Percentiles rank a stretch among this genome's conserved stretches.
These are phyloP conservation scores for Sergeia podlipaevii DNA, from an alignment of 208 protist genomes.

Conservation along the genomic window DNA sequence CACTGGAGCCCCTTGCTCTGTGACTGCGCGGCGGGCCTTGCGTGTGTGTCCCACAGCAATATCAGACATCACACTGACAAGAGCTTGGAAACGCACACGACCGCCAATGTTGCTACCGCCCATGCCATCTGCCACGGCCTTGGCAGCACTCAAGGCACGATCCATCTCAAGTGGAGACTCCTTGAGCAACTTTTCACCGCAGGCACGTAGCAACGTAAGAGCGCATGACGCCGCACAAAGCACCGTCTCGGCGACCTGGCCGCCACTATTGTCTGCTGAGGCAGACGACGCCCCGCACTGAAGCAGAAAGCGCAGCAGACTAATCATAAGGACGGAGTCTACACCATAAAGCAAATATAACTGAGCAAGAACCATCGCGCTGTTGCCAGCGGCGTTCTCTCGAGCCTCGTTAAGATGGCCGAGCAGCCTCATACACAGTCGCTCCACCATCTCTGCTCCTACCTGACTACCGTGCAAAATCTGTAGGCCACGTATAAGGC, in stretches of 20 bases:
- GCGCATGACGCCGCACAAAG: constrained; percentile 50
- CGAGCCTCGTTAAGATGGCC: constrained; percentile 34
- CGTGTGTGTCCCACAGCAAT: constrained; percentile 55
- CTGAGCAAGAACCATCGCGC: constrained; percentile 64
- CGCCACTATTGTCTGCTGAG: not conserved
- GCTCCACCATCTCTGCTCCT: constrained; percentile 65
- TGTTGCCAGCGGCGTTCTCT: constrained; percentile 50
- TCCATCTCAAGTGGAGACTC: constrained; percentile 65
- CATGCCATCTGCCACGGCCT: constrained; percentile 1
- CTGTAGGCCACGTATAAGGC: constrained; percentile 70
- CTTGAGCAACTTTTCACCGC: constrained; percentile 79
- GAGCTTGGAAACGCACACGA: constrained; percentile 37
- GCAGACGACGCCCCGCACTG: constrained; percentile 1
- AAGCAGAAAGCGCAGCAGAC: constrained; percentile 45
- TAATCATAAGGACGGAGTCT: constrained; percentile 51
- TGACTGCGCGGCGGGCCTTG: constrained; percentile 28
- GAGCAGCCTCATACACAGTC: constrained; percentile 36
- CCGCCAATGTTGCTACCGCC: not conserved
- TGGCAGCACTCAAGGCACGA: constrained; percentile 36
- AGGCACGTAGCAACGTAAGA: constrained; percentile 61
- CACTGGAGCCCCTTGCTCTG: constrained; percentile 45
- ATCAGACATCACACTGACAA: constrained; percentile 65
- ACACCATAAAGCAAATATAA: constrained; percentile 72
- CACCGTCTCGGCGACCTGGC: constrained; percentile 12
- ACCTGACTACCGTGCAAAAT: constrained; percentile 65